These are phyloP conservation scores for Capsella rubella DNA, from an alignment of 441 rosid species.

Conservation along the genomic window DNA sequence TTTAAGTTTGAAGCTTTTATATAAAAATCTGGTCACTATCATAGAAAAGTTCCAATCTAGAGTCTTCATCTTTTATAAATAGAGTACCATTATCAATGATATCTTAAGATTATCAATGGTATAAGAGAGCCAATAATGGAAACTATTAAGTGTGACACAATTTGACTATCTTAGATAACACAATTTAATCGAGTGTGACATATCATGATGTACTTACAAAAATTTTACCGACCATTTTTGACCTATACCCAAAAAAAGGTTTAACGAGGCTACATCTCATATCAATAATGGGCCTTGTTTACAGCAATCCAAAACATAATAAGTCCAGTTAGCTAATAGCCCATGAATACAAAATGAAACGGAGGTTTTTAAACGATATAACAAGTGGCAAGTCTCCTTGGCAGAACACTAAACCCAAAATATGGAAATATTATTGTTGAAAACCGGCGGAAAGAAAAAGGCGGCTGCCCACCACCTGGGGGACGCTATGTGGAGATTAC, in stretches of 20 bases:
- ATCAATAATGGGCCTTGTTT: neutral
- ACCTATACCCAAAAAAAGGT: neutral
- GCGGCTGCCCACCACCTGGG: conserved; percentile 42
- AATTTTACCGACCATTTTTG: too few relatives aligned
- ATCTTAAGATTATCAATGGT: neutral
- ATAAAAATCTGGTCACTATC: conserved; percentile 17
- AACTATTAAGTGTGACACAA: too few relatives aligned
- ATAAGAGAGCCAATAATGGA: too few relatives aligned
- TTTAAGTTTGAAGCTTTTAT: neutral
- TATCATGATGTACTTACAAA: neutral
- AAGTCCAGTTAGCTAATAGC: neutral
- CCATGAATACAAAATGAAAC: neutral
- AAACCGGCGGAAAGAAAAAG: conserved; percentile 26
- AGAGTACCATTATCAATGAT: too few relatives aligned
- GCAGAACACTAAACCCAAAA: conserved; percentile 6
- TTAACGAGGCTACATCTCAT: neutral
- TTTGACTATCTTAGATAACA: neutral
- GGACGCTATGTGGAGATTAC: conserved; percentile 49
- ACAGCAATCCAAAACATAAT: neutral
- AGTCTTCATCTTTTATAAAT: conserved; percentile 12
- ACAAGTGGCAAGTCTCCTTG: conserved; percentile 33
- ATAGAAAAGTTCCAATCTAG: conserved; percentile 27
- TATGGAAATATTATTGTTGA: neutral
- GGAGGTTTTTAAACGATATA: neutral
- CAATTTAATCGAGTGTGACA: conserved; percentile 4